Conservation (phyloP, 2,329 filamentous ascomycete species). For the Podosphaera xanthii region DNA sequence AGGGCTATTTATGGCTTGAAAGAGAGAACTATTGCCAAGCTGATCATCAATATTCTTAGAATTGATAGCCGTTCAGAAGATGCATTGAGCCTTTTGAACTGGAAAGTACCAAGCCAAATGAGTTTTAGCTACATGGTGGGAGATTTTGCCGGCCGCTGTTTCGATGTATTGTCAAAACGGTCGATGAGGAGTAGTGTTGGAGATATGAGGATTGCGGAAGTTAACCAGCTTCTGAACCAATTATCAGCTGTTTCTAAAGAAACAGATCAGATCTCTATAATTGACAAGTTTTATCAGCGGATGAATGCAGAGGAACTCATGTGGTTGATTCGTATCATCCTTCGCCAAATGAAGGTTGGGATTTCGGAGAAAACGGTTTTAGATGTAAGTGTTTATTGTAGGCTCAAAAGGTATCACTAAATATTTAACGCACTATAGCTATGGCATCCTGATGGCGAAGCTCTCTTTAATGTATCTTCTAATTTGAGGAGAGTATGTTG, state of each 20-base stretch:
- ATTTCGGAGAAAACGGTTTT: slow-evolving; percentile 80
- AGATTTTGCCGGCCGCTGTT: slow-evolving; percentile 80
- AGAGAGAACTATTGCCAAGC: slow-evolving; percentile 70
- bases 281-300: slow-evolving; percentile 61
- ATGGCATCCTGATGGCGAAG: slow-evolving; percentile 60
- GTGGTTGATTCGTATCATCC: slow-evolving; percentile 85
- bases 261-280: slow-evolving; percentile 59
- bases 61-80: slow-evolving; percentile 83
- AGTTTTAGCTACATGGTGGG: slow-evolving; percentile 46
- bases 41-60: slow-evolving; percentile 80
- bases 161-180: slow-evolving; percentile 64
- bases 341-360: slow-evolving; percentile 51
- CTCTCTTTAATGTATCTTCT: slow-evolving; percentile 72
- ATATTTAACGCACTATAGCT: slow-evolving; percentile 28
- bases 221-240: slow-evolving; percentile 66
- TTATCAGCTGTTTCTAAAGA: slow-evolving; percentile 57
- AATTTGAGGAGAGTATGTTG: slow-evolving; percentile 81
- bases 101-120: slow-evolving; percentile 66
- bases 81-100: slow-evolving; percentile 63
- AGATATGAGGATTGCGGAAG: slow-evolving; percentile 66
- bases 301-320: slow-evolving; percentile 90
- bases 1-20: slow-evolving; percentile 85
- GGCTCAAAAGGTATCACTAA: not conserved
- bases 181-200: slow-evolving; percentile 53
- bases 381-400: slow-evolving; percentile 19